phyloP scores from a whole-genome alignment of 305 asterid genomes.

The Withania somnifera region DNA sequence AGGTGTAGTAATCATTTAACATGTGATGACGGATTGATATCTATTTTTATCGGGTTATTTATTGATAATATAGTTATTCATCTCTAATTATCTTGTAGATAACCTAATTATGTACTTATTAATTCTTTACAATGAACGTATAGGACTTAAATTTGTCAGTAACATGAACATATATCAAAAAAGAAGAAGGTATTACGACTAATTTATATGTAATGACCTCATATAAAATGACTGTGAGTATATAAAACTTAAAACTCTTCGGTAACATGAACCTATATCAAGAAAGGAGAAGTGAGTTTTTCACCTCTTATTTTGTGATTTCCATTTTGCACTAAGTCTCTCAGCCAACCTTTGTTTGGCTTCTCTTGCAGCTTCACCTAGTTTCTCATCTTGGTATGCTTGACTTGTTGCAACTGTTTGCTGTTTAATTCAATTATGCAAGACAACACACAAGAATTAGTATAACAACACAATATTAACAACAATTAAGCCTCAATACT shows the following conservation, averaged over 20 bases:
- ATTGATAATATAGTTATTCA: not conserved
- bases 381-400: slow-evolving; percentile 32
- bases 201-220: not conserved
- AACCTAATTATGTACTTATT: not conserved
- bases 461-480: not conserved
- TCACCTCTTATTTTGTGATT: slow-evolving; percentile 36
- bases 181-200: not conserved
- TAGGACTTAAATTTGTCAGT: not conserved
- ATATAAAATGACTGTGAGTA: not conserved
- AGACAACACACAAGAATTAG: not conserved
- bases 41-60: not conserved
- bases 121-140: not conserved
- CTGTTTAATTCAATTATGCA: slow-evolving; percentile 4
- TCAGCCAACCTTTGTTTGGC: slow-evolving; percentile 62
- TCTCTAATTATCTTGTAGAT: not conserved
- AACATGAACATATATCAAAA: not conserved
- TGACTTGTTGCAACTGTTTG: slow-evolving; percentile 24
- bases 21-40: not conserved
- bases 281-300: not conserved
- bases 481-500: not conserved
- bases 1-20: not conserved
- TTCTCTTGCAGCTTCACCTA: slow-evolving; percentile 51
- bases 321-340: slow-evolving; percentile 38
- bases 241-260: not conserved
- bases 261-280: not conserved